phyloP scores from a whole-genome alignment of 768 basidiomycete genomes.

The Naganishia vishniacii region DNA sequence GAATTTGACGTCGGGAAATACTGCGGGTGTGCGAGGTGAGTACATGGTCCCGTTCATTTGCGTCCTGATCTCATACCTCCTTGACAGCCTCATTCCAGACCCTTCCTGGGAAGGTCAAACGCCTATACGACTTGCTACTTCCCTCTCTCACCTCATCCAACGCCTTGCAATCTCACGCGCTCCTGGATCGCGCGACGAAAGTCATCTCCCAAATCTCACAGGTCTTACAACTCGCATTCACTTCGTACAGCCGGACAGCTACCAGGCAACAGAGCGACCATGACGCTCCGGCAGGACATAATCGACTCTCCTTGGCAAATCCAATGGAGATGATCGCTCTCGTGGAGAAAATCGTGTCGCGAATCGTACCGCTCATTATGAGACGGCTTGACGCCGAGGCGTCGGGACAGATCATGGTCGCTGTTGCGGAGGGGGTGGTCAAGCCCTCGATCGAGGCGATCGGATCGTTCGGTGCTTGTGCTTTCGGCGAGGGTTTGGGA shows the following conservation, averaged over 20 bases:
- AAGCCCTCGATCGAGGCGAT: constrained; percentile 1
- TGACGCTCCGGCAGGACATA: neutral
- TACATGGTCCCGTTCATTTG: neutral
- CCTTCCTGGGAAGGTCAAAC: neutral
- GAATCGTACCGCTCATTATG: neutral
- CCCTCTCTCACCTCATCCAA: neutral
- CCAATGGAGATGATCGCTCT: neutral
- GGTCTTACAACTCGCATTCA: neutral
- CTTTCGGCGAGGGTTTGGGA: too few relatives aligned
- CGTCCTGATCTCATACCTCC: neutral
- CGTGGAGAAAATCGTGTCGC: neutral
- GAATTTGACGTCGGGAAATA: too few relatives aligned
- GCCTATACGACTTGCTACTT: neutral
- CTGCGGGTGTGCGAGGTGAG: neutral
- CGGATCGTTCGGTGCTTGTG: too few relatives aligned
- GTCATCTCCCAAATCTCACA: neutral
- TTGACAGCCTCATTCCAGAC: neutral
- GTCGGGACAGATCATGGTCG: neutral
- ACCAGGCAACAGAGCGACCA: neutral
- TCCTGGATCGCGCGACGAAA: neutral
- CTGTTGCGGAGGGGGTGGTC: neutral
- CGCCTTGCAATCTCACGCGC: neutral
- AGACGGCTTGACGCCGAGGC: neutral
- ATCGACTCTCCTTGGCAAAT: neutral
- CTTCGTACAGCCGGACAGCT: neutral